Base-by-base conservation (phyloP, 164 flowering plant species). In the Vitis amurensis region DNA sequence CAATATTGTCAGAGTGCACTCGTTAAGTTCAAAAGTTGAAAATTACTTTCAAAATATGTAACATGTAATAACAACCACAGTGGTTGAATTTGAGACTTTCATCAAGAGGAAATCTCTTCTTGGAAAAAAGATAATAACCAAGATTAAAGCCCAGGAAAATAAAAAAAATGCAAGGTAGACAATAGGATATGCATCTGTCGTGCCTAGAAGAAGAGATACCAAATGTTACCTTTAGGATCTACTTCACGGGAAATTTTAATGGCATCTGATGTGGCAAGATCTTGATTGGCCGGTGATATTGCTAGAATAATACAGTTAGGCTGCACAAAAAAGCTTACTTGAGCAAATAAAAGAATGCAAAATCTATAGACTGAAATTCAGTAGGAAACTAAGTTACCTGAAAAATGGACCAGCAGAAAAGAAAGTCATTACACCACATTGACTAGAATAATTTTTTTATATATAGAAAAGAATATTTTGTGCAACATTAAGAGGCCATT, bases 191-290 rank as follows among this genome's bases (percentile, higher is more conserved):
- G n/a, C 5, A 37, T 37, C 44, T 53, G 11, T 61, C 2, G 2
- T 13, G 29, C 50, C 47, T 14, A 61, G 4, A 44, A 15, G 19
- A 37, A 37, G 44, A 37, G 44, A 3, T 37, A 14, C 51, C 44
- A 56, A 47, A 55, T 11, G 37, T 55, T 72, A 91, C 99, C 99
- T 78, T 89, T 85, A 9, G 97, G 97, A 63, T 94, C 99, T 17
- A 94, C 96, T 78, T 94, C 98, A 72, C 98, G 89, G 9, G 98
- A 89, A 11, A 94, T 92, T 78, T 89, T 91, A 72, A 94, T 92
- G 19, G 99, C 99, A 88, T 94, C 99, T 61, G 99, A 94, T n/a
- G 99, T 94, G 16, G 99, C 99, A 70, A 94, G 90, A 87, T 94
- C 99, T 84, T 94, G 98, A 76, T 94, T 94, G 71, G 99, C 99